These are phyloP conservation scores for Botrytis byssoidea DNA, from an alignment of 2,329 filamentous ascomycete genomes.

Conservation along the genomic window DNA sequence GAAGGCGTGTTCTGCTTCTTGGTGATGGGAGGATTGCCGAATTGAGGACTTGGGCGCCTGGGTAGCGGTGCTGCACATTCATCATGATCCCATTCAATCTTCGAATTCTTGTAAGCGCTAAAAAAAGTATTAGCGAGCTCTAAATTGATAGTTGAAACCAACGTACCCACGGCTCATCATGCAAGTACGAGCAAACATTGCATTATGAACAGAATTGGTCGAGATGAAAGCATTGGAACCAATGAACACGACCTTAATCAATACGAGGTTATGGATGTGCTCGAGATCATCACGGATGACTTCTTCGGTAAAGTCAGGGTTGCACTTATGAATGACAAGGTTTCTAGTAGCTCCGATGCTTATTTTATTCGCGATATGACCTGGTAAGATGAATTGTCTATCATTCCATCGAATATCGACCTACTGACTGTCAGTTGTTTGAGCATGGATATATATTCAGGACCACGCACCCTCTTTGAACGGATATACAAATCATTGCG, in stretches of 20 bases:
- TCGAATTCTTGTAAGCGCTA: conserved; percentile 65
- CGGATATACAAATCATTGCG: conserved; percentile 67
- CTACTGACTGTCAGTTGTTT: conserved; percentile 43
- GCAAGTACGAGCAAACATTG: conserved; percentile 72
- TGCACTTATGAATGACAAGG: conserved; percentile 62
- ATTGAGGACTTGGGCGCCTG: conserved; percentile 34
- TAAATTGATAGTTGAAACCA: conserved; percentile 25
- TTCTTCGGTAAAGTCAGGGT: conserved; percentile 58
- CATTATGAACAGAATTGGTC: conserved; percentile 74
- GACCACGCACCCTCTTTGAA: conserved; percentile 58
- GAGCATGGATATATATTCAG: not conserved
- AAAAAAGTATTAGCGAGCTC: conserved; percentile 34
- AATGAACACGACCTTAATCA: conserved; percentile 63
- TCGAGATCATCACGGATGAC: conserved; percentile 71
- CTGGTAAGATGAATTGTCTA: conserved; percentile 64
- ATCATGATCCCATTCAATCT: conserved; percentile 69
- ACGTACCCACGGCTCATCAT: conserved; percentile 58
- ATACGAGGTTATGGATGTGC: conserved; percentile 76
- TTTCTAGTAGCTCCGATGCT: conserved; percentile 69
- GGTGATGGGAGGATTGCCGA: conserved; percentile 36
- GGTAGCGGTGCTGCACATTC: conserved; percentile 57
- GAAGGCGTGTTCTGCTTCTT: conserved; percentile 42
- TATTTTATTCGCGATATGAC: conserved; percentile 64
- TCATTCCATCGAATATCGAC: conserved; percentile 68
- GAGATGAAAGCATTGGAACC: conserved; percentile 63